Percentiles rank a stretch among this genome's conserved stretches.
Conservation (phyloP, 768 basidiomycete species). For the Punctularia strigosozonata region DNA sequence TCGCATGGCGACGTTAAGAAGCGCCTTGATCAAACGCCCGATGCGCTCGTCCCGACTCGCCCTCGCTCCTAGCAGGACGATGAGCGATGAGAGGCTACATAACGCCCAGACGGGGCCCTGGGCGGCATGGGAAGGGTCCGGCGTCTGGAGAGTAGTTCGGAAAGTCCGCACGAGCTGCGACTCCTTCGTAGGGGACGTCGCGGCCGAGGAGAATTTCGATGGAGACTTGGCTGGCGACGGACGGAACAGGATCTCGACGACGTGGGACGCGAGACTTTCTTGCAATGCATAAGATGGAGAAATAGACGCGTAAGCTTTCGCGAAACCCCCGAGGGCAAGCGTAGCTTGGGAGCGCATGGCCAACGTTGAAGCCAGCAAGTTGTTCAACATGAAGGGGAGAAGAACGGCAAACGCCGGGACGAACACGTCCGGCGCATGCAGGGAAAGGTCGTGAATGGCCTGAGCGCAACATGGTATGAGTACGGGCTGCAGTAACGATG, state of each 20-base stretch:
- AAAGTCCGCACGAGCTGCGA: conserved; percentile 48
- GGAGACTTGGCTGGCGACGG: conserved; percentile 17
- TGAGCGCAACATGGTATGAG: conserved; percentile 16
- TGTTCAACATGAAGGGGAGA: conserved; percentile 49
- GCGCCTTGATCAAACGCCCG: conserved; percentile 32
- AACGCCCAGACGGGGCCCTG: conserved; percentile 76
- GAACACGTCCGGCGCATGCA: conserved; percentile 53
- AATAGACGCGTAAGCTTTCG: conserved; percentile 36
- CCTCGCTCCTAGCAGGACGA: conserved; percentile 52
- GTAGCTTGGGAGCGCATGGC: conserved; percentile 62
- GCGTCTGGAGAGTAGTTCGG: conserved; percentile 43
- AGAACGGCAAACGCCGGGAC: conserved; percentile 52
- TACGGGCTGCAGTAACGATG: conserved; percentile 1
- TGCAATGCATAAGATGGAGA: conserved; percentile 38
- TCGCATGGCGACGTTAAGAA: conserved; percentile 43
- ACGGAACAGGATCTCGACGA: conserved; percentile 35
- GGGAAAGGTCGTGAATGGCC: conserved; percentile 63
- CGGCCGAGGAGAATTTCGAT: conserved; percentile 25
- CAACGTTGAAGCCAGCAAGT: conserved; percentile 53
- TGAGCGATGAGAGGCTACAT: conserved; percentile 49
- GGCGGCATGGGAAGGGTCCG: conserved; percentile 47
- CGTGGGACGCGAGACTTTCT: conserved; percentile 36
- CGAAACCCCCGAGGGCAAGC: conserved; percentile 64
- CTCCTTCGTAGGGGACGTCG: conserved; percentile 19
- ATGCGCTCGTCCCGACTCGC: conserved; percentile 33